Evolutionary conservation across 768 basidiomycete species (phyloP), one percentile per base, ranked within the genome.

Genomic region (Hygrophorus russula): DNA sequence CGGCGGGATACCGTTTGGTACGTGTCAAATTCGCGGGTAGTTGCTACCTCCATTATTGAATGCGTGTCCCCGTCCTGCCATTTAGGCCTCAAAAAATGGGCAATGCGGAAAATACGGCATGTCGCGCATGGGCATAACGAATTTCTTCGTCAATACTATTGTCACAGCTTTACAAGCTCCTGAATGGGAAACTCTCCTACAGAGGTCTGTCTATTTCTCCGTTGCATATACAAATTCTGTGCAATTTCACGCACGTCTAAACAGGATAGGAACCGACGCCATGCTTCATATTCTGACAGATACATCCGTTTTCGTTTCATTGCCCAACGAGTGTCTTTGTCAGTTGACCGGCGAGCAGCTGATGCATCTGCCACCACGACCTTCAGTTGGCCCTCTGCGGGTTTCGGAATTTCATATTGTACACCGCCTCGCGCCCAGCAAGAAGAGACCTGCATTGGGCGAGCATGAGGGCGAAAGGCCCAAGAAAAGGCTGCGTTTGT

Each of bases 251-350:
- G 19, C 36, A 40, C 4, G 10, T 11, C 14, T 31, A 28, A 18
- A n/a, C 50, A 93, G 92, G 50, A 73, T 89, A 6, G 91, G 92
- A 0, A 76, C 77, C 32, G 77, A 78, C 51, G 72, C 74, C 1
- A 81, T 94, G 71, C 57, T 84, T 27, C 80, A 91, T 56, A 66
- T 98, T 8, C 71, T 98, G 13, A 69, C 79, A 2, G 72, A 81
- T 44, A 80, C 81, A 0, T 82, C 78, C 8, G 48, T 93, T 13
- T 97, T 91, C 56, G 54, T 83, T 12, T 66, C 82, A 2, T 60
- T 96, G 15, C 83, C 84, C 0, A 94, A 96, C 53, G 78, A 76
- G 14, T 93, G 89, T 54, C 71, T 82, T 30, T 84, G 84, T 48
- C 93, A 98, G 59, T 57, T 96, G 45, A 76, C 81, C 0, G 93